Base-by-base conservation (phyloP, 257 asterid genomes). In the Perilla frutescens region DNA sequence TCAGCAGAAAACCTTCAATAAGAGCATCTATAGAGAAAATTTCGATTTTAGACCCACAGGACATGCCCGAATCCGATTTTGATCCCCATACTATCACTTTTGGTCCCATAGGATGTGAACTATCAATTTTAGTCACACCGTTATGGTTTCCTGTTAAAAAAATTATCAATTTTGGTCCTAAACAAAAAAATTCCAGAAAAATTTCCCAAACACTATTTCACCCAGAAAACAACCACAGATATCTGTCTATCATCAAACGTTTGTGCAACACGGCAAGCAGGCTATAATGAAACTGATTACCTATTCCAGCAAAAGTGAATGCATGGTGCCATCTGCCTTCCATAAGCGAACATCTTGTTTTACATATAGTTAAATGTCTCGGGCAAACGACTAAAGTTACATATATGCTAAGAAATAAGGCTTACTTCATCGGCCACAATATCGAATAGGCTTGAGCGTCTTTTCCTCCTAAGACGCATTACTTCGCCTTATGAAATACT, bases 401-500 rank as follows among this genome's bases (percentile, higher is more conserved):
- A 20, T 54, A 61, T 8, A 44, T 7, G 32, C n/a, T 41, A 51
- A 70, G 49, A 66, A 66, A 66, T 13, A 50, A 69, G 59, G 73
- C 94, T 95, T 90, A 95, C 99, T 76, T 92, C 98, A 79, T 92
- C 96, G 3, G 94, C 87, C 65, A 95, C 92, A 68, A 95, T 89
- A 83, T 95, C 99, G 20, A 95, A 95, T 58, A 95, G 94, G 90
- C 99, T 95, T 32, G 99, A 95, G 49, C 99, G 97, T 72, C 99
- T 82, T 80, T 90, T 95, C 82, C 98, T 84, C 87, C 99, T 81
- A n/a, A 12, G 99, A 90, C 56, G 90, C 84, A 67, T 95, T 95
- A 62, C 89, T 82, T 83, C 92, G 99, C 82, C 99, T 82, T 75
- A 95, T 92, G 85, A 95, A 95, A 83, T 92, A 92, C 68, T 95